phyloP scores from a whole-genome alignment of 108 stramenopile species.

The Bacterosira constricta region DNA sequence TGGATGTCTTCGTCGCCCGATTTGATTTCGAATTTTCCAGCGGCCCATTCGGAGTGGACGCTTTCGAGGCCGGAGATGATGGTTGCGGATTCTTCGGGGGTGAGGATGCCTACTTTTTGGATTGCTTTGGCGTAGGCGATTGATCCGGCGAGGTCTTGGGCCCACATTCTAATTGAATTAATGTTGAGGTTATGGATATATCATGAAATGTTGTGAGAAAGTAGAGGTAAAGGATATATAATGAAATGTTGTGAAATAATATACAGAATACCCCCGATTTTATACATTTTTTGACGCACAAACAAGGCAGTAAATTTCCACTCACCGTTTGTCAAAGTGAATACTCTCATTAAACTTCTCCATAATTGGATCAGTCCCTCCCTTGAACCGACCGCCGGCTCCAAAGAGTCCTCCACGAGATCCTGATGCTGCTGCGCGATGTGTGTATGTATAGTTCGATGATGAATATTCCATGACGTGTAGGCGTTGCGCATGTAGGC shows the following conservation, averaged over 20 bases:
- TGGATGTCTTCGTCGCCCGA: slow-evolving; percentile 99
- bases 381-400: slow-evolving; percentile 96
- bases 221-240: not conserved
- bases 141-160: slow-evolving; percentile 94
- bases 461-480: too few relatives aligned
- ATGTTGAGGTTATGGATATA: too few relatives aligned
- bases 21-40: slow-evolving; percentile 85
- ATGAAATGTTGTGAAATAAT: too few relatives aligned
- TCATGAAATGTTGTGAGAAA: too few relatives aligned
- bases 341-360: slow-evolving; percentile 99
- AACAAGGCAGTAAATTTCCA: too few relatives aligned
- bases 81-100: slow-evolving; percentile 72
- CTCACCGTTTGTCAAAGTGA: slow-evolving; percentile 89
- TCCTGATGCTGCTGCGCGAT: slow-evolving; percentile 52
- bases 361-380: slow-evolving; percentile 98
- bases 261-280: too few relatives aligned
- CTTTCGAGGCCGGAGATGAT: slow-evolving; percentile 83
- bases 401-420: slow-evolving; percentile 93
- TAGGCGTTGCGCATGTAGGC: too few relatives aligned
- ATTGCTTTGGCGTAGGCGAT: slow-evolving; percentile 96
- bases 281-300: too few relatives aligned
- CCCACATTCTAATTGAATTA: too few relatives aligned
- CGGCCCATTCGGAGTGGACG: slow-evolving; percentile 91
- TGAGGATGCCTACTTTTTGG: slow-evolving; percentile 85
- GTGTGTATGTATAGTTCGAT: too few relatives aligned